Conservation (phyloP, 805 yeast genomes). For the Candida gorgasii region DNA sequence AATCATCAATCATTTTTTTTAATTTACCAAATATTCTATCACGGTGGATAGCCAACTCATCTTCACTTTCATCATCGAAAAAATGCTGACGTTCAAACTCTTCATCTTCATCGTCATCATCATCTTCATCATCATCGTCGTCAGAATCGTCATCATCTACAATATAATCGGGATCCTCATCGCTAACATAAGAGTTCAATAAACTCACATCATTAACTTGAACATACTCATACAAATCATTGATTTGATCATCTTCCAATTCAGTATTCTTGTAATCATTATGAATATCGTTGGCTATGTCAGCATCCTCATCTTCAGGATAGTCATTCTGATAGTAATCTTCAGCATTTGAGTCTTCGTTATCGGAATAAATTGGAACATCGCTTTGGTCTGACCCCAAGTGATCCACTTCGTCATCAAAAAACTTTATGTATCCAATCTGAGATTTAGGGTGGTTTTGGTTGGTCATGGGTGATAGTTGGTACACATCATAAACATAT, state of each 20-base stretch:
- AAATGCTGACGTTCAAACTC: slow-evolving; percentile 49
- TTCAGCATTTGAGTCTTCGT: slow-evolving; percentile 89
- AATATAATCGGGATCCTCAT: slow-evolving; percentile 13
- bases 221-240: slow-evolving; percentile 14
- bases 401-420: slow-evolving; percentile 55
- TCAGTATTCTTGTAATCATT: slow-evolving; percentile 21
- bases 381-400: slow-evolving; percentile 32
- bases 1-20: slow-evolving; percentile 54
- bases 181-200: slow-evolving; percentile 13
- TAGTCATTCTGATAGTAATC: slow-evolving; percentile 90
- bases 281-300: slow-evolving; percentile 15
- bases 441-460: slow-evolving; percentile 50
- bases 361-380: slow-evolving; percentile 54
- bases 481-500: slow-evolving; percentile 89
- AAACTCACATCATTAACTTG: slow-evolving; percentile 8
- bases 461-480: slow-evolving; percentile 38
- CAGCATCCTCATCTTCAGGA: slow-evolving; percentile 88
- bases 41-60: slow-evolving; percentile 62
- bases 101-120: slow-evolving; percentile 49
- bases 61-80: slow-evolving; percentile 56
- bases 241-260: slow-evolving; percentile 28
- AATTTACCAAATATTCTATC: slow-evolving; percentile 61
- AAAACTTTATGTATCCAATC: slow-evolving; percentile 55
- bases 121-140: slow-evolving; percentile 52
- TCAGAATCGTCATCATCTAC: slow-evolving; percentile 19